These are phyloP conservation scores for Themeda triandra DNA, from an alignment of 176 grass and related monocot genomes.

Conservation along the genomic window DNA sequence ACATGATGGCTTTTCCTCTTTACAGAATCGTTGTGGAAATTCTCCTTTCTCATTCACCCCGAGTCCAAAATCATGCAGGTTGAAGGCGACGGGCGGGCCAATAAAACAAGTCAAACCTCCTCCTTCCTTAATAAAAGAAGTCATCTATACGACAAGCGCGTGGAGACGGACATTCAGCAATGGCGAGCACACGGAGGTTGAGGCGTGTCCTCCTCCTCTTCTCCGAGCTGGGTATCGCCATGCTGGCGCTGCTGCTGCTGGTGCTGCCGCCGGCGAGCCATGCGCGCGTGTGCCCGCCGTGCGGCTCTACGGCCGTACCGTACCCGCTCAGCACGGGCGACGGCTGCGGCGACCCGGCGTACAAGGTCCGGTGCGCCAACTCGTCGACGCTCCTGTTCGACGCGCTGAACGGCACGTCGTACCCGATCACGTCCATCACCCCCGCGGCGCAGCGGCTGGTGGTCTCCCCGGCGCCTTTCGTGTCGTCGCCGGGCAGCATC, in stretches of 20 bases:
- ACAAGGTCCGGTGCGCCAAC: slow-evolving; percentile 57
- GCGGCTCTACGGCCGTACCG: slow-evolving; percentile 59
- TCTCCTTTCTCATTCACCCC: neutral
- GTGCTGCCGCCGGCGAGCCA: neutral
- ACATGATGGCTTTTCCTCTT: neutral
- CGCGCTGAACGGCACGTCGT: slow-evolving; percentile 56
- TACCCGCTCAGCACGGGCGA: slow-evolving; percentile 67
- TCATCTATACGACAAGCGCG: neutral
- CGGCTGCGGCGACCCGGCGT: slow-evolving; percentile 65
- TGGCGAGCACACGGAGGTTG: neutral
- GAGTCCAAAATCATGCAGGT: neutral
- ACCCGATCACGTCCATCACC: slow-evolving; percentile 53
- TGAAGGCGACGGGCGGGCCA: neutral
- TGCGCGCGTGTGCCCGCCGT: slow-evolving; percentile 51
- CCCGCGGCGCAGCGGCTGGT: slow-evolving; percentile 53
- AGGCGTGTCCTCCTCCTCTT: neutral
- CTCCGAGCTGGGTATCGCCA: neutral
- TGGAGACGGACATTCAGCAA: neutral
- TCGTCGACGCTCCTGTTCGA: slow-evolving; percentile 54
- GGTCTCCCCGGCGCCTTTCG: slow-evolving; percentile 32
- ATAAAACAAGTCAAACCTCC: neutral
- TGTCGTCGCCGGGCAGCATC: neutral
- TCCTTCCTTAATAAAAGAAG: neutral
- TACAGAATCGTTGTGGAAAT: too few species aligned
- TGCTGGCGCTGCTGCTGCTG: neutral